These are phyloP conservation scores for Metschnikowia arizonensis DNA, from an alignment of 805 yeast species.

Conservation along the genomic window DNA sequence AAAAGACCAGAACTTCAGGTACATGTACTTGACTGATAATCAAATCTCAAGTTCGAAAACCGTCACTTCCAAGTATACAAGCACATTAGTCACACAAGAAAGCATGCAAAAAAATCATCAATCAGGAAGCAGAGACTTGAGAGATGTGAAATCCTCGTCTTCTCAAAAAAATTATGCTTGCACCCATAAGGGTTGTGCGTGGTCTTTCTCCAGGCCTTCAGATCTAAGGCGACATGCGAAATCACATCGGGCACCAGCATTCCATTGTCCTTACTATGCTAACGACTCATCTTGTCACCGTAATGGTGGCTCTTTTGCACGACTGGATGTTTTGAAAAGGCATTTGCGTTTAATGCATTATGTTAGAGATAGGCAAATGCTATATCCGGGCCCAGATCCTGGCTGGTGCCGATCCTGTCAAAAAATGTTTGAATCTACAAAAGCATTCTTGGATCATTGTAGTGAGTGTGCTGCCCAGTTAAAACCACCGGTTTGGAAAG, in stretches of 20 bases:
- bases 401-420: conserved; percentile 71
- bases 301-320: conserved; percentile 69
- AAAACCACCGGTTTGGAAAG: conserved; percentile 11
- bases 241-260: conserved; percentile 62
- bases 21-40: conserved; percentile 3
- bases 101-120: background rate
- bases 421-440: conserved; percentile 49
- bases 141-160: background rate
- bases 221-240: conserved; percentile 66
- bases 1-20: conserved; percentile 1
- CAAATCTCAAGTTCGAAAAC: background rate
- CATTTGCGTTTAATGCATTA: conserved; percentile 69
- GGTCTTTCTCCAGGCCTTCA: conserved; percentile 69
- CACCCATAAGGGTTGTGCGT: conserved; percentile 45
- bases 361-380: conserved; percentile 43
- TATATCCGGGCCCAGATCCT: conserved; percentile 37
- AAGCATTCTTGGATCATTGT: conserved; percentile 61
- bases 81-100: background rate
- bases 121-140: background rate
- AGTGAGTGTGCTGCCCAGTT: conserved; percentile 49
- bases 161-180: conserved; percentile 38
- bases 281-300: conserved; percentile 68
- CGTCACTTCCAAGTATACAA: background rate
- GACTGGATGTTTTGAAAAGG: conserved; percentile 71
- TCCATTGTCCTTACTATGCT: conserved; percentile 71